Base-by-base conservation (phyloP, 495 filamentous ascomycete genomes). In the Cairneyella variabilis region DNA sequence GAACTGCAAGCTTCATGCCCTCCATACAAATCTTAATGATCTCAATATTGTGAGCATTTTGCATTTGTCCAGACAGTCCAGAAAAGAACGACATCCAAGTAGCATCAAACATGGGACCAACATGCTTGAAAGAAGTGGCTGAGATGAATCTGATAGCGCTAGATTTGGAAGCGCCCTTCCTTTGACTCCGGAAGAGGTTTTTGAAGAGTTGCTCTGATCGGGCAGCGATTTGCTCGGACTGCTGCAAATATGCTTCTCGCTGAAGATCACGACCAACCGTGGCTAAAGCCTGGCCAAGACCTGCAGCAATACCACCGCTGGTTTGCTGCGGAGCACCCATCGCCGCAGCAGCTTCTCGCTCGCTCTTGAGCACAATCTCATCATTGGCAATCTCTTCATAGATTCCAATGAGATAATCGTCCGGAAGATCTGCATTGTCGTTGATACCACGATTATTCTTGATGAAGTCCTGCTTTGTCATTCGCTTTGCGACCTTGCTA, bases 21-120 rank as follows among this genome's bases (percentile, higher is more conserved):
- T 97, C 93, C 74, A 97, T 85, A 63, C 95, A 97, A 3, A 95
- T 71, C 63, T 83, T 86, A 64, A 97, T 91, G 17, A 89, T 88
- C 60, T 96, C 89, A 17, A 96, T 75, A 64, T 96, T 93, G 48
- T 95, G 86, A 0, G 89, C 88, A 64, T 92, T 89, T 61, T 96
- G 92, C 69, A 90, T 90, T 53, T 90, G 83, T 23, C 88, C 90
- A 3, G 93, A 96, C 22, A 97, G 76, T 0, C 90, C 90, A 9
- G 90, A 96, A 63, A 97, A 84, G 70, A 96, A 95, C 17, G 92
- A 93, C 92, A 97, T 99, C 93, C 93, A 99, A 0, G 89, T 95
- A 14, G 96, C 91, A 58, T 97, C 91, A 59, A 99, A 99, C 92
- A 99, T 99, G 2, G 93, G 91, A 0, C 93, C 93, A 45, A 95